A percentile compares a stretch with the other conserved stretches of the same genome.
Evolutionary conservation across 148 eudicot genomes (phyloP).

Genomic region (Chenopodium suecicum): DNA sequence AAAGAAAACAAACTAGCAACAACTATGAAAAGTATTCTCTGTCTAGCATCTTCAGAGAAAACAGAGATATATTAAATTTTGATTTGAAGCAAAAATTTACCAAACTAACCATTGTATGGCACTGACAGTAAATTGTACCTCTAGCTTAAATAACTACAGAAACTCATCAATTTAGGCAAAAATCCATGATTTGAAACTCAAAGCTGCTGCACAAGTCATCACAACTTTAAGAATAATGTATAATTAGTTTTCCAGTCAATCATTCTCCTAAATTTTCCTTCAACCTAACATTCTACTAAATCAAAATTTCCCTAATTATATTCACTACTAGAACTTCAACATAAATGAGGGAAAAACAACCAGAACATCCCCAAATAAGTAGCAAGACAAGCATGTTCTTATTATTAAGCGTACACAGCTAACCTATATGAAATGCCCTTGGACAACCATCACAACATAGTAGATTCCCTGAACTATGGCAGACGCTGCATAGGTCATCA

Average conservation of each 20-base stretch:
- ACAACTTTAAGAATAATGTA: neutral
- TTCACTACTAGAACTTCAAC: neutral
- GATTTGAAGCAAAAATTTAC: no score
- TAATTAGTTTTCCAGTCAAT: neutral
- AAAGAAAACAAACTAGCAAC: no score
- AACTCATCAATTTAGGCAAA: neutral
- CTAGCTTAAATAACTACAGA: no score
- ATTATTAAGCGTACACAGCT: conserved; percentile 2
- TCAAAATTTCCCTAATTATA: neutral
- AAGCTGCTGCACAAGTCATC: neutral
- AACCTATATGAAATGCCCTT: conserved; percentile 80
- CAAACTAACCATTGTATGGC: no score
- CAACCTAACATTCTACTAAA: neutral
- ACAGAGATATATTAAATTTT: no score
- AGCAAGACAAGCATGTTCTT: conserved; percentile 3
- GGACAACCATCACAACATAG: conserved; percentile 84
- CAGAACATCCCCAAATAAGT: neutral
- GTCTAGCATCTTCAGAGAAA: no score
- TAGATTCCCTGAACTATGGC: conserved; percentile 66
- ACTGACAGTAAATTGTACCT: no score
- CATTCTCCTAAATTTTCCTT: neutral
- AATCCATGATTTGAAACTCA: neutral
- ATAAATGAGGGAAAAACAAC: neutral
- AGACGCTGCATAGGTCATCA: conserved; percentile 82
- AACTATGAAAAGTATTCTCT: no score